Evolutionary conservation across 1,284 basidiomycete species (phyloP), one percentile per base, ranked within the genome.

Genomic region (Stygiomarasmius scandens): DNA sequence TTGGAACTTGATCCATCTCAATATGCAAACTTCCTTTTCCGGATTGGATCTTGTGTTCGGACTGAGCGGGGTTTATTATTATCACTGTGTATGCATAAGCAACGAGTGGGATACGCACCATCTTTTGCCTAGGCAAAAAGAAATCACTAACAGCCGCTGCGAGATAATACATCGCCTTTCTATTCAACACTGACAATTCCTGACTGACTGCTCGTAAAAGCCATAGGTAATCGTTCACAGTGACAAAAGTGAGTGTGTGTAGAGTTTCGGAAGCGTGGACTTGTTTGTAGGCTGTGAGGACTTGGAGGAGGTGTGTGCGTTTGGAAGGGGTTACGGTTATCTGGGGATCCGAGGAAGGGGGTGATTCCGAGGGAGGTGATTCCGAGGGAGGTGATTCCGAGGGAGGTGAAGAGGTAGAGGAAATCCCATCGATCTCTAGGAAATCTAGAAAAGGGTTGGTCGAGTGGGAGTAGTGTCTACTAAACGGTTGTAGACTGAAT

Each of bases 1-100:
- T 99, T 8, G 97, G 96, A 1, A 98, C 96, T 72, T 98, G 95
- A 71, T 99, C 96, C 96, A 99, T 98, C 71, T 98, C 95, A 61
- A 99, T 92, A 44, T 89, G 84, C 34, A 99, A 75, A 62, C 91
- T 95, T 2, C 95, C 95, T 70, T 96, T 95, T 20, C 92, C 92
- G 0, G 94, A 97, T 71, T 99, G 96, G 47, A 99, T 98, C 77
- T 99, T 99, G 78, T 99, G 96, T 74, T 95, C 93, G 1, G 94
- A 92, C 94, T 97, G 67, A n/a, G n/a, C n/a, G n/a, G n/a, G n/a
- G n/a, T n/a, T n/a, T n/a, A n/a, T n/a, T n/a, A n/a, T 16, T 50
- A 44, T 43, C 52, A 23, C n/a, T n/a, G n/a, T n/a, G n/a, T n/a
- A 49, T 11, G 27, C 36, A 49, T 45, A 49, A 57, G 27, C 38